phyloP scores from a whole-genome alignment of 2,329 filamentous ascomycete species.

The Fusarium multiceps region DNA sequence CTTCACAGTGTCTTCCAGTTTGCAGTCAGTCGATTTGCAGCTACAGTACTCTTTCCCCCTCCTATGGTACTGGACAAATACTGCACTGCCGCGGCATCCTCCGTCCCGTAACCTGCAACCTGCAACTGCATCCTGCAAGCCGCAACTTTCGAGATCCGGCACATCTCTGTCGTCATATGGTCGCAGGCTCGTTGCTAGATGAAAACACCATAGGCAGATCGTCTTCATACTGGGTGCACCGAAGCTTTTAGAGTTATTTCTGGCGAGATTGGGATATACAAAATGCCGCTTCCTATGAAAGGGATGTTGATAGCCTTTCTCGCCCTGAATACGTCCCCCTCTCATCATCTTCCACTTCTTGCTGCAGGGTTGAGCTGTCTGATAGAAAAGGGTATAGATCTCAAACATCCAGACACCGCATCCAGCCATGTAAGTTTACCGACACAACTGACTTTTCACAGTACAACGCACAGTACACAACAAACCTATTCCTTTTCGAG shows the following conservation, averaged over 20 bases:
- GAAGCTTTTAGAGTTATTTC: not conserved
- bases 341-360: not conserved
- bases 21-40: not conserved
- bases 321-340: not conserved
- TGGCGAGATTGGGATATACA: not conserved
- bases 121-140: not conserved
- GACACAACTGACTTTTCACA: conserved; percentile 26
- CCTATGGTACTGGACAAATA: conserved; percentile 22
- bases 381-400: not conserved
- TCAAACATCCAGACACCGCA: conserved; percentile 4
- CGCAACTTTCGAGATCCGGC: conserved; percentile 22
- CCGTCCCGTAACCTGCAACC: not conserved
- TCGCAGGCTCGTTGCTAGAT: conserved; percentile 5
- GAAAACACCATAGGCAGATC: conserved; percentile 13
- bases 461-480: conserved; percentile 22
- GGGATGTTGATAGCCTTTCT: not conserved
- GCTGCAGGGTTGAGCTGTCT: not conserved
- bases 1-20: conserved; percentile 20
- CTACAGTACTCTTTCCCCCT: not conserved
- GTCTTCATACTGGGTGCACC: conserved; percentile 1
- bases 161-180: conserved; percentile 21
- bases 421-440: conserved; percentile 5
- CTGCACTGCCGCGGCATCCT: conserved; percentile 34
- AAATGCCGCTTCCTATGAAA: not conserved
- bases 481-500: conserved; percentile 14